Base-by-base conservation (phyloP, 106 monocot species). In the Allium cepa region DNA sequence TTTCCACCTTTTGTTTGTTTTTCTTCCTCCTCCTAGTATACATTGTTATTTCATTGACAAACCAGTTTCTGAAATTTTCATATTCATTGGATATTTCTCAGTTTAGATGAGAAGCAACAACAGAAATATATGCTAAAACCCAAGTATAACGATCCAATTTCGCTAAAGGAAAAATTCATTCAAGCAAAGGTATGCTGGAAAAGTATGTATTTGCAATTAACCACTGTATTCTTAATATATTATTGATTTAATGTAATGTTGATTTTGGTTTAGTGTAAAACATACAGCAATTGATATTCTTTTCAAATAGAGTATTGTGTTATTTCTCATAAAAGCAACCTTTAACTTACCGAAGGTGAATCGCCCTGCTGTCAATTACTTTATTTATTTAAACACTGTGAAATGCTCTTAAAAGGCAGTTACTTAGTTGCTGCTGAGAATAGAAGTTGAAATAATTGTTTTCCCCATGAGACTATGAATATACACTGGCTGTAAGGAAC, bases 121-220 rank as follows among this genome's bases (percentile, higher is more conserved):
- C 80, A 84, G 17, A 17, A 71, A 10, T 53, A 45, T 63, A 66
- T 83, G 28, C 69, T 61, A 73, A 99, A 90, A 80, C 99, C 99
- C 59, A 93, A 78, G 49, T 79, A 90, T 69, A 75, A 71, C 0
- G 99, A 93, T 72, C 73, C 85, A 36, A 93, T 99, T 63, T 84
- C 99, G 11, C 68, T 93, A 15, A 99, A 99, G 76, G 99, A 99
- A 73, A 99, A 99, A 73, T 99, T 93, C 72, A 99, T 99, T 72
- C 99, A 99, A 28, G 90, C 90, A 22, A 99, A 99, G 93, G 99
- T 99, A 87, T 62, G 27, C n/a, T 26, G 46, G 12, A 56, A 12
- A 17, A 52, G 67, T 26, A 67, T 67, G 53, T 53, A 26, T 17
- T 13, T 53, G 12, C 26, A 26, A 27, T 67, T 17, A 6, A 67